Conservation (phyloP, 1,139 yeast genomes). For the Kodamaea anthophila region DNA sequence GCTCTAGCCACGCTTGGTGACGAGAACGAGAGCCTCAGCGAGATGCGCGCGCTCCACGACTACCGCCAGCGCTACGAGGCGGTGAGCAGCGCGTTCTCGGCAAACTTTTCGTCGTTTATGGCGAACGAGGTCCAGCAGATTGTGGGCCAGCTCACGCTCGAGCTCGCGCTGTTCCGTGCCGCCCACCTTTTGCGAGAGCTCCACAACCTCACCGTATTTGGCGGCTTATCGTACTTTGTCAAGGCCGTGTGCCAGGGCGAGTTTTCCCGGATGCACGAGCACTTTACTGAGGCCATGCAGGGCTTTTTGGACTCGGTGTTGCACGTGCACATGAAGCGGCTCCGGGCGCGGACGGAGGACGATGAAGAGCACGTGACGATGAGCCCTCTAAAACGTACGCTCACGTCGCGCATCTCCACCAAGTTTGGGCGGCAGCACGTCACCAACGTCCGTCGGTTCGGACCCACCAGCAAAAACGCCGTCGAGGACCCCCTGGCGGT, state of each 20-base stretch:
- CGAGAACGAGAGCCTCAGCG: constrained; percentile 46
- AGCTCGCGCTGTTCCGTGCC: constrained; percentile 20
- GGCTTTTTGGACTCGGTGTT: constrained; percentile 26
- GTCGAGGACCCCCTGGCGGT: constrained; percentile 37
- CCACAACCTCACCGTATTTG: constrained; percentile 44
- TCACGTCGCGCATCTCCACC: constrained; percentile 25
- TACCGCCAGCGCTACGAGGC: constrained; percentile 57
- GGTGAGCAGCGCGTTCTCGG: constrained; percentile 48
- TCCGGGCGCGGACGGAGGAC: constrained; percentile 13
- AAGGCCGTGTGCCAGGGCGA: constrained; percentile 38
- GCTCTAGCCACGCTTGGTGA: constrained; percentile 61
- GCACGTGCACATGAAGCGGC: constrained; percentile 16
- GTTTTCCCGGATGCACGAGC: constrained; percentile 23
- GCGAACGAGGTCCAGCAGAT: constrained; percentile 35
- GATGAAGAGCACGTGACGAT: constrained; percentile 2
- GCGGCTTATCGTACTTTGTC: constrained; percentile 61
- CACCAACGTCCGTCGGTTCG: constrained; percentile 11
- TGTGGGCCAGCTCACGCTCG: constrained; percentile 23
- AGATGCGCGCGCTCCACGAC: constrained; percentile 70
- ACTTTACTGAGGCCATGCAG: constrained; percentile 21
- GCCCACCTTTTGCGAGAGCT: constrained; percentile 26
- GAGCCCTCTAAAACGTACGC: constrained; percentile 22
- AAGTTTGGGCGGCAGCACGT: constrained; percentile 12
- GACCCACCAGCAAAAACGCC: constrained; percentile 1
- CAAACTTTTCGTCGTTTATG: constrained; percentile 43